Evolutionary conservation across 2,329 filamentous ascomycete species (phyloP), one percentile per base, ranked within the genome.

Genomic region (Aspergillus awamori): DNA sequence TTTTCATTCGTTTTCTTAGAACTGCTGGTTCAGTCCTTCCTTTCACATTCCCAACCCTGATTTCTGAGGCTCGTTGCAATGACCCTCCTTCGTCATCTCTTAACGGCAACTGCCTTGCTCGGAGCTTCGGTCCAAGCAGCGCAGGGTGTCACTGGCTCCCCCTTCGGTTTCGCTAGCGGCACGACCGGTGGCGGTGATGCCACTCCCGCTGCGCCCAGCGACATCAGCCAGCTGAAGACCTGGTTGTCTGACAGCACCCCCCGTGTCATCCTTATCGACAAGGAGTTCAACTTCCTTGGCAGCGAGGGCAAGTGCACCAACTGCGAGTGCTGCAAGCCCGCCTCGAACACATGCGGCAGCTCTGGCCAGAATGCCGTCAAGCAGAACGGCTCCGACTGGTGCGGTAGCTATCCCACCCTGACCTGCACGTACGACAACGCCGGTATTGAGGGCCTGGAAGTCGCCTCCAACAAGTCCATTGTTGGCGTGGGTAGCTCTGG

Each of bases 121-220:
- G 61, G 66, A 45, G 64, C 56, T n/a, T 63, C 63, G 36, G 63
- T 60, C 8, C 61, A 60, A 5, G 68, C 69, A 26, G 61, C 68
- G 17, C 26, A 28, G n/a, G 65, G 67, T 7, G 70, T 74, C 15
- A 62, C 65, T 7, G 69, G 71, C 8, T 65, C 74, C 33, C 70
- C 80, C 8, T 75, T 79, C 56, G 81, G 81, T 38, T 83, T 82
- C 62, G 81, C 79, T 10, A 71, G 72, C 57, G 83, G 83, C 53
- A 83, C 85, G 24, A 88, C 86, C 8, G 86, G 86, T 51, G 86
- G 86, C 67, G 85, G 85, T 58, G 77, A 67, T 62, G 84, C 83
- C 11, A 73, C 77, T 4, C 72, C 83, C 41, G 83, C 82, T 6
- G 82, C 84, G 60, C 86, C 85, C 6, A 77, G 74, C 6, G 82